A percentile compares a stretch with the other conserved stretches of the same genome.
Evolutionary conservation across 495 filamentous ascomycete genomes (phyloP).

Genomic region (Collariella sp.): DNA sequence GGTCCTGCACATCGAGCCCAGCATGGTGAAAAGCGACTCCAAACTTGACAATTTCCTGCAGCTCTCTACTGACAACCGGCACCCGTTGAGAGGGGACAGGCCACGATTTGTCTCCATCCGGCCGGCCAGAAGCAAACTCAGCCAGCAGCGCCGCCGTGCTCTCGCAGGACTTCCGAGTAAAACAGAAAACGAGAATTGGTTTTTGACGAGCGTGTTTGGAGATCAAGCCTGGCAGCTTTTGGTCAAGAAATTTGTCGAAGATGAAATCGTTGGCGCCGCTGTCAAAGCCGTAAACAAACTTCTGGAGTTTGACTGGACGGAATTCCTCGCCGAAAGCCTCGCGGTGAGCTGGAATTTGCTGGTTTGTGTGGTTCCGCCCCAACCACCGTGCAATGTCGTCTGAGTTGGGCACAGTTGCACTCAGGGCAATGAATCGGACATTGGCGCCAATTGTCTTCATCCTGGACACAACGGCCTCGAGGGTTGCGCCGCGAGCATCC

Average conservation of each 20-base stretch:
- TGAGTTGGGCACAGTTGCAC: slow-evolving; percentile 90
- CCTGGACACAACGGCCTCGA: slow-evolving; percentile 92
- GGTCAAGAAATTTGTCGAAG: slow-evolving; percentile 72
- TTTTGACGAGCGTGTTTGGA: slow-evolving; percentile 66
- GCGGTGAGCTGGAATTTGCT: slow-evolving; percentile 57
- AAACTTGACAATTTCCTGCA: slow-evolving; percentile 53
- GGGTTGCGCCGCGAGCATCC: slow-evolving; percentile 76
- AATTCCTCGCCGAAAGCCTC: slow-evolving; percentile 90
- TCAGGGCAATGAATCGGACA: slow-evolving; percentile 84
- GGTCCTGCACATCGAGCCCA: slow-evolving; percentile 65
- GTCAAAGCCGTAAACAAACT: slow-evolving; percentile 69
- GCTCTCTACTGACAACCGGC: slow-evolving; percentile 48
- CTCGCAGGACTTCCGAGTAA: slow-evolving; percentile 69
- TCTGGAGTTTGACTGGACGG: slow-evolving; percentile 79
- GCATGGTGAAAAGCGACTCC: slow-evolving; percentile 95
- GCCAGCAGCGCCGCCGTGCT: slow-evolving; percentile 66
- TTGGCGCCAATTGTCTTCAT: slow-evolving; percentile 89
- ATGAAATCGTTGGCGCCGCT: slow-evolving; percentile 67
- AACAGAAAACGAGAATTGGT: slow-evolving; percentile 90
- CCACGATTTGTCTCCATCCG: slow-evolving; percentile 57
- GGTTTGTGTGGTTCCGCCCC: slow-evolving; percentile 62
- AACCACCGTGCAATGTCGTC: slow-evolving; percentile 86
- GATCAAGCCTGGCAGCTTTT: slow-evolving; percentile 69
- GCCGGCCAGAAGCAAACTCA: slow-evolving; percentile 52
- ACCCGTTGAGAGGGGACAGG: slow-evolving; percentile 48